phyloP scores from a whole-genome alignment of 2,329 filamentous ascomycete genomes.

The Cadophora malorum region DNA sequence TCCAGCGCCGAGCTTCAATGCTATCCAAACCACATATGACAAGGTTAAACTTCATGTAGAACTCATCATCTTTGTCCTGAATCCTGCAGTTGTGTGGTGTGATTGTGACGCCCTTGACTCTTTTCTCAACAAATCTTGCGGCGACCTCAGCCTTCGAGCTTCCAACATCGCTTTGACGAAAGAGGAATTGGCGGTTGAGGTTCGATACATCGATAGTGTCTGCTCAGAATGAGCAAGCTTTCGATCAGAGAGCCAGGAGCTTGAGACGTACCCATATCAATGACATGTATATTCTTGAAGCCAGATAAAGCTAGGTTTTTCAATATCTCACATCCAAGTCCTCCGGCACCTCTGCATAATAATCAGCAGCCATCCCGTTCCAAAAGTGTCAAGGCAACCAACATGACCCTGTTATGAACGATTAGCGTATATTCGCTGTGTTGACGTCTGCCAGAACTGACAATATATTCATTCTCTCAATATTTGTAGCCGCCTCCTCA shows the following conservation, averaged over 20 bases:
- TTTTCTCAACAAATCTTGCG: slow-evolving; percentile 85
- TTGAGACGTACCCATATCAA: slow-evolving; percentile 84
- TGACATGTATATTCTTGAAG: slow-evolving; percentile 97
- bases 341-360: slow-evolving; percentile 79
- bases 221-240: slow-evolving; percentile 46
- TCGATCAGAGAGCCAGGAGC: neutral
- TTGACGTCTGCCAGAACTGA: slow-evolving; percentile 47
- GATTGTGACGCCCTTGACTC: slow-evolving; percentile 90
- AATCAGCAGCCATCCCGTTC: slow-evolving; percentile 29
- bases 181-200: slow-evolving; percentile 96
- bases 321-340: slow-evolving; percentile 92
- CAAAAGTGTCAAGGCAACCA: slow-evolving; percentile 31
- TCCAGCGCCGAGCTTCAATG: slow-evolving; percentile 98
- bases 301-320: slow-evolving; percentile 95
- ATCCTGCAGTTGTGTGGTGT: slow-evolving; percentile 94
- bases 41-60: slow-evolving; percentile 96
- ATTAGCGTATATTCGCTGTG: slow-evolving; percentile 34
- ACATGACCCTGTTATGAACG: slow-evolving; percentile 46
- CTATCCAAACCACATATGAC: slow-evolving; percentile 95
- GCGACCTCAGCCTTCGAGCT: slow-evolving; percentile 94
- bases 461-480: slow-evolving; percentile 78
- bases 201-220: slow-evolving; percentile 99
- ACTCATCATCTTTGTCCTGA: slow-evolving; percentile 94
- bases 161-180: slow-evolving; percentile 89
- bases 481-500: slow-evolving; percentile 58